Percentiles rank a stretch among this genome's conserved stretches.
Evolutionary conservation across 1,284 basidiomycete species (phyloP).

Genomic region (Boletus mariae): DNA sequence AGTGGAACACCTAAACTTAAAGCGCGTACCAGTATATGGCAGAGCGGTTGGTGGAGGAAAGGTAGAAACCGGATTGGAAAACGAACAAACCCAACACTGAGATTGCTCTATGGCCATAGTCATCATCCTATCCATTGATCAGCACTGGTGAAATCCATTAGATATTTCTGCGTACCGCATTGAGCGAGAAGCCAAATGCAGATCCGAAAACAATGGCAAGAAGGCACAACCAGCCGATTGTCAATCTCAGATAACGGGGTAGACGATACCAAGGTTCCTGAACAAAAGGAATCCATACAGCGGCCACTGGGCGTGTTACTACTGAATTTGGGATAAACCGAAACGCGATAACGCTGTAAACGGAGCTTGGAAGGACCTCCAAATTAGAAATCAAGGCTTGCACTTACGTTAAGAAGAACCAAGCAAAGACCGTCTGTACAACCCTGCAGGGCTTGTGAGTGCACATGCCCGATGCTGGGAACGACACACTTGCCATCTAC

Average conservation of each 20-base stretch:
- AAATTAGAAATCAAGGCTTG: background rate
- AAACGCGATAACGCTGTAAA: conserved; percentile 69
- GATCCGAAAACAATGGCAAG: conserved; percentile 76
- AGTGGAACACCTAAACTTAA: background rate
- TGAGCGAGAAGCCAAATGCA: conserved; percentile 72
- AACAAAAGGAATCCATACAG: conserved; percentile 63
- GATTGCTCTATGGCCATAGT: conserved; percentile 74
- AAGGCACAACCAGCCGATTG: conserved; percentile 71
- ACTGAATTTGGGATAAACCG: conserved; percentile 71
- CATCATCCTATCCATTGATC: conserved; percentile 46
- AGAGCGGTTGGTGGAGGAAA: conserved; percentile 55
- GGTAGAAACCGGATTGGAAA: conserved; percentile 73
- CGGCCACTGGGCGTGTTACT: conserved; percentile 61
- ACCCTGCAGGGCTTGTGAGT: conserved; percentile 44
- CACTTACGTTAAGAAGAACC: conserved; percentile 70
- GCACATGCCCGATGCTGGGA: conserved; percentile 1
- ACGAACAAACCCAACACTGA: conserved; percentile 76
- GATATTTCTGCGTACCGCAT: conserved; percentile 41
- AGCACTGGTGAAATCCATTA: conserved; percentile 4
- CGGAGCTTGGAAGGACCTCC: background rate
- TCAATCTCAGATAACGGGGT: conserved; percentile 53
- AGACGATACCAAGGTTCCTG: conserved; percentile 68
- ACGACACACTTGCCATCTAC: conserved; percentile 53
- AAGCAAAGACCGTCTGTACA: conserved; percentile 75
- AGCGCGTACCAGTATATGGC: conserved; percentile 60